Percentiles rank a stretch among this genome's conserved stretches.
Conservation (phyloP, 2,329 filamentous ascomycete species). For the Arthrinium phaeospermum region DNA sequence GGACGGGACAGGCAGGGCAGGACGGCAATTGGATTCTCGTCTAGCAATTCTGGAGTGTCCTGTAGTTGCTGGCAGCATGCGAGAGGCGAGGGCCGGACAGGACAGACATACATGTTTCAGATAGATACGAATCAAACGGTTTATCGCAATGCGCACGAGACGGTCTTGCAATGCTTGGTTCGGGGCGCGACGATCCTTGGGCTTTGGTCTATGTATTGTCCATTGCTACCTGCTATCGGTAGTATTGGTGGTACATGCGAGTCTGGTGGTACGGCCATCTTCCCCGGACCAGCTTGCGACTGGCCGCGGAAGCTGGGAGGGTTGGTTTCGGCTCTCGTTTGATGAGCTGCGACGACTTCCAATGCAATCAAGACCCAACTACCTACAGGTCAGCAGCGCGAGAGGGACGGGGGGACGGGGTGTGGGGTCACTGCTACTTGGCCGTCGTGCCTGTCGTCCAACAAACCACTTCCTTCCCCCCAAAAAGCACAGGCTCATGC, state of each 20-base stretch:
- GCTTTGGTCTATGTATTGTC: background rate
- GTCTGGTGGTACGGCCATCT: background rate
- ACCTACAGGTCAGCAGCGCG: background rate
- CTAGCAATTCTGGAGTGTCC: background rate
- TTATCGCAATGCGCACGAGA: background rate
- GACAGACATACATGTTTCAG: constrained; percentile 6
- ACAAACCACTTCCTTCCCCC: background rate
- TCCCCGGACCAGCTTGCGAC: constrained; percentile 2
- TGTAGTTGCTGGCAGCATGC: background rate
- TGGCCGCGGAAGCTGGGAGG: constrained; percentile 3
- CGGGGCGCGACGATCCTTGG: background rate
- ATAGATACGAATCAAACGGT: background rate
- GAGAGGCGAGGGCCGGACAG: background rate
- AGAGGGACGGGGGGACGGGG: background rate
- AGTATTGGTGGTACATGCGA: background rate
- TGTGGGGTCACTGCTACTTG: background rate
- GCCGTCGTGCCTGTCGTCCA: background rate
- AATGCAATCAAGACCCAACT: background rate
- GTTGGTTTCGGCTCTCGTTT: constrained; percentile 17
- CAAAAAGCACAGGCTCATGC: background rate
- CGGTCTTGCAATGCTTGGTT: background rate
- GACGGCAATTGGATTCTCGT: background rate
- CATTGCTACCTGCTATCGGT: no score
- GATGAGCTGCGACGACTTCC: background rate
- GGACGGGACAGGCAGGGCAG: background rate